Conservation (phyloP, 805 yeast species). For the Tetrapisispora iriomotensis region DNA sequence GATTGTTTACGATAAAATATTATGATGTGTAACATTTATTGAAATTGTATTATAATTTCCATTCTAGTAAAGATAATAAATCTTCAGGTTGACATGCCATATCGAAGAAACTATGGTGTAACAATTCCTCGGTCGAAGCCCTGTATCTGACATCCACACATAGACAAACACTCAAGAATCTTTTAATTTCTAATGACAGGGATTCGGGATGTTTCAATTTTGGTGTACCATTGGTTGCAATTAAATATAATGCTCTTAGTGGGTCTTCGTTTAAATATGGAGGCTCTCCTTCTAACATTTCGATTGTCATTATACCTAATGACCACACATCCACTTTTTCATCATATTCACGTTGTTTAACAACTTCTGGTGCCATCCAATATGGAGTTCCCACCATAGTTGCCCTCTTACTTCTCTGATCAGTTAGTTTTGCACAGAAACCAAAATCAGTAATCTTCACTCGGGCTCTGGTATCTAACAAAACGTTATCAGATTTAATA, state of each 20-base stretch:
- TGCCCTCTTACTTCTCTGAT: conserved; percentile 78
- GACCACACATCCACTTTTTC: conserved; percentile 98
- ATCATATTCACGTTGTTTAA: conserved; percentile 88
- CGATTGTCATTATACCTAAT: conserved; percentile 94
- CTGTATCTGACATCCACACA: conserved; percentile 91
- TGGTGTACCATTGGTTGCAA: conserved; percentile 97
- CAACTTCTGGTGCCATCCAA: conserved; percentile 99
- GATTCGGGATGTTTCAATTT: conserved; percentile 83
- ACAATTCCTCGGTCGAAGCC: conserved; percentile 80
- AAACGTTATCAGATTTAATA: conserved; percentile 90
- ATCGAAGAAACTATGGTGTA: conserved; percentile 63
- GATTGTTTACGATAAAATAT: too few relatives aligned
- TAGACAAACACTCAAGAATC: conserved; percentile 80
- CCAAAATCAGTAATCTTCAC: conserved; percentile 96
- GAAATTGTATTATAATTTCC: conserved; percentile 33
- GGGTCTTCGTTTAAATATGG: conserved; percentile 97
- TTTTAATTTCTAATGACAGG: conserved; percentile 66
- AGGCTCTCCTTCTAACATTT: conserved; percentile 98
- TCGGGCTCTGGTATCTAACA: conserved; percentile 69
- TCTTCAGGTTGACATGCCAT: conserved; percentile 53
- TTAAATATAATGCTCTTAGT: conserved; percentile 80
- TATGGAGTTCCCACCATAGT: conserved; percentile 99
- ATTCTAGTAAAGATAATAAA: conserved; percentile 49
- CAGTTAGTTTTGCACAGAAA: conserved; percentile 89
- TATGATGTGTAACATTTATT: too few relatives aligned